These are phyloP conservation scores for Haplosporangium gracile DNA, from an alignment of 192 early-diverging fungal species.

Conservation along the genomic window DNA sequence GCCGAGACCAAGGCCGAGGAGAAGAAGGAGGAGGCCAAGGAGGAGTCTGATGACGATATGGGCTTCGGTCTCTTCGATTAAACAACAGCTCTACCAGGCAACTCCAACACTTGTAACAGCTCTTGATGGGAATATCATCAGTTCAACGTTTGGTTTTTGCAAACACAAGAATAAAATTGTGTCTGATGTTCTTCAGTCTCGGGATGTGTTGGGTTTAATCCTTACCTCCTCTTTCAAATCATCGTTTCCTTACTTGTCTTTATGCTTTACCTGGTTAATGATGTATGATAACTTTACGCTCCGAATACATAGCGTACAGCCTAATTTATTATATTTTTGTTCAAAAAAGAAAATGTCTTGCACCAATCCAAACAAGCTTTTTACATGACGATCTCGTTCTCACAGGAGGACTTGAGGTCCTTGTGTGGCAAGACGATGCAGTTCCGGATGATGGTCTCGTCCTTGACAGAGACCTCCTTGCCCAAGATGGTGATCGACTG, in stretches of 20 bases:
- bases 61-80: slow-evolving; percentile 86
- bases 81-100: neutral
- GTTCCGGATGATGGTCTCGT: slow-evolving; percentile 96
- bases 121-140: neutral
- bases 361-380: neutral
- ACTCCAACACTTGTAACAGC: neutral
- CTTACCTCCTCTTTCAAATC: neutral
- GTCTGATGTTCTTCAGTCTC: neutral
- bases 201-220: neutral
- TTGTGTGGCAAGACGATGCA: slow-evolving; percentile 98
- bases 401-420: slow-evolving; percentile 90
- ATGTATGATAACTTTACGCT: too few relatives aligned
- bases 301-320: too few relatives aligned
- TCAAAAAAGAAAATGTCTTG: neutral
- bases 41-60: slow-evolving; percentile 93
- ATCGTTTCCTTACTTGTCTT: neutral
- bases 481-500: slow-evolving; percentile 94
- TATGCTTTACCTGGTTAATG: neutral
- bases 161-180: neutral
- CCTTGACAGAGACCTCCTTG: slow-evolving; percentile 92
- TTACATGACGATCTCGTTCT: slow-evolving; percentile 97
- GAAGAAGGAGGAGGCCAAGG: slow-evolving; percentile 91
- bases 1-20: slow-evolving; percentile 68
- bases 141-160: neutral
- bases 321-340: neutral